Evolutionary conservation across 371 early-diverging fungal species (phyloP).

Genomic region (Rhizomucor miehei): DNA sequence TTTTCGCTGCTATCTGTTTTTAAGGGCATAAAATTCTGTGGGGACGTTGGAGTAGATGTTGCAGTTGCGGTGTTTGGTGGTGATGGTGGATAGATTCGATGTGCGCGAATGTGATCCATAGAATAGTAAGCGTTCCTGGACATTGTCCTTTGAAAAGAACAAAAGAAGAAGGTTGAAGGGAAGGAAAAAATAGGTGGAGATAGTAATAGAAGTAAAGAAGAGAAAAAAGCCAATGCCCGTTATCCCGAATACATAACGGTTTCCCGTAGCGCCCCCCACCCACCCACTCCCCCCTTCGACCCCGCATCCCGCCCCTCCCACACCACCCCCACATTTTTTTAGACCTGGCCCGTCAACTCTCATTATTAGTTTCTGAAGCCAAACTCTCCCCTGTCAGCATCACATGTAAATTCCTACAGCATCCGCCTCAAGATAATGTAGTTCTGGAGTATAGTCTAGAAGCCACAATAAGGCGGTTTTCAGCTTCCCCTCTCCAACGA

Average conservation of each 20-base stretch:
- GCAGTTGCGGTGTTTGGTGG: constrained; percentile 10
- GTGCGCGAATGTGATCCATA: constrained; percentile 2
- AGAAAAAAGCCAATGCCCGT: not conserved
- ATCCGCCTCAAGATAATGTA: too few relatives aligned
- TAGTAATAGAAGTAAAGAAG: constrained; percentile 5
- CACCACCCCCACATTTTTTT: too few relatives aligned
- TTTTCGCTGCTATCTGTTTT: not conserved
- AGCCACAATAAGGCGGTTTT: too few relatives aligned
- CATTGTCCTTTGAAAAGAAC: not conserved
- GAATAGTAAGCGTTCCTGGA: not conserved
- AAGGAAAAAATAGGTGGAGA: not conserved
- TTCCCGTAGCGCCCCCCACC: not conserved
- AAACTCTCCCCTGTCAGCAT: too few relatives aligned
- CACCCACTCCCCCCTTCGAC: not conserved
- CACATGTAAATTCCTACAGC: too few relatives aligned
- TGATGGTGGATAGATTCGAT: constrained; percentile 9
- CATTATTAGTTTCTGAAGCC: too few relatives aligned
- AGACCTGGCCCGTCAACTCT: too few relatives aligned
- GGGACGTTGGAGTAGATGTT: constrained; percentile 4
- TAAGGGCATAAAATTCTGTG: not conserved
- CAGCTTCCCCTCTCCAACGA: too few relatives aligned
- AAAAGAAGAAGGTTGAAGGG: constrained; percentile 8
- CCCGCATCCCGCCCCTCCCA: not conserved
- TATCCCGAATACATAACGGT: not conserved
- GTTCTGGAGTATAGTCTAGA: too few relatives aligned